Evolutionary conservation across 176 grass and related monocot species (phyloP).

Genomic region (Rhipidocladum racemiflorum): DNA sequence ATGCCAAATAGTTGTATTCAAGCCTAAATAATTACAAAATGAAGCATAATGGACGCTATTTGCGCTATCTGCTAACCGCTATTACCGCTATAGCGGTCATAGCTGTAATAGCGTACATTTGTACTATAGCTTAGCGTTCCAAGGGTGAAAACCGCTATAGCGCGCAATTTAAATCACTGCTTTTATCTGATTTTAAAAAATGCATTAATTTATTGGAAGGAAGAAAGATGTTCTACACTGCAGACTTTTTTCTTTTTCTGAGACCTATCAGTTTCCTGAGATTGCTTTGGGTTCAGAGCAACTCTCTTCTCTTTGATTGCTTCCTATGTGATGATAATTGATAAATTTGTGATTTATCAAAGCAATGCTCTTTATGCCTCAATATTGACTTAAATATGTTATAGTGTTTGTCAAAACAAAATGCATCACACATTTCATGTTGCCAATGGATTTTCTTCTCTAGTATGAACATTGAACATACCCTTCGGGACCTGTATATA

Average conservation of each 20-base stretch:
- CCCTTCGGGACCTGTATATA: neutral
- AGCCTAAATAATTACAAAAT: no score
- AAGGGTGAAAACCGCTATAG: no score
- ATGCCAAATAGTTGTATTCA: no score
- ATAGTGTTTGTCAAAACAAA: neutral
- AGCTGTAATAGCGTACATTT: no score
- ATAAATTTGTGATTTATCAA: neutral
- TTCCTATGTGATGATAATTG: neutral
- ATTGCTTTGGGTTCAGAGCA: neutral
- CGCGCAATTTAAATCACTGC: no score
- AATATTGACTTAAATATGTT: neutral
- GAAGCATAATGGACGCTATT: no score
- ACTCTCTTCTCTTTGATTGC: neutral
- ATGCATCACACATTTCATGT: neutral
- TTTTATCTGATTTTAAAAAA: neutral
- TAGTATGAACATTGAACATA: neutral
- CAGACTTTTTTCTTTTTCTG: neutral
- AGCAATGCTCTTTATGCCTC: neutral
- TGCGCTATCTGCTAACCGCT: no score
- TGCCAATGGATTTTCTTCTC: neutral
- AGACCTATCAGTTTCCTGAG: neutral
- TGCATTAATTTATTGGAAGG: neutral
- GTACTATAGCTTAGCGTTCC: no score
- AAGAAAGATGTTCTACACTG: neutral
- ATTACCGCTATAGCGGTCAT: no score